Evolutionary conservation across 495 filamentous ascomycete genomes (phyloP).

Genomic region (Aspergillus bertholletiae): DNA sequence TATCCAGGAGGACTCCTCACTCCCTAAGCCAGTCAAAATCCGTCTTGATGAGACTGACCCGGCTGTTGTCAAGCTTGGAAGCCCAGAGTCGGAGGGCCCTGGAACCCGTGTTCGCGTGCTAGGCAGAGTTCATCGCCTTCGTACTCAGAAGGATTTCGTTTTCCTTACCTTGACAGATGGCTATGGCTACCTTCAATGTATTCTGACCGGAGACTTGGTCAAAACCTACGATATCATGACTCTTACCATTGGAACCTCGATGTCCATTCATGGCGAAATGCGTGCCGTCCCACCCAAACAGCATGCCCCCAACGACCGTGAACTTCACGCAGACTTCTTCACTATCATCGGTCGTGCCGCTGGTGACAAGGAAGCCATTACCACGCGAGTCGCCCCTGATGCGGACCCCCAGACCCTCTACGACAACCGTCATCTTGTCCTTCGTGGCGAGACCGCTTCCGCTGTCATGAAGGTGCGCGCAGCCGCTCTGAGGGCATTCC

Average conservation of each 20-base stretch:
- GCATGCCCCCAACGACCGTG: conserved; percentile 80
- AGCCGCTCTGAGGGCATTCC: conserved; percentile 79
- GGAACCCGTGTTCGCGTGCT: conserved; percentile 79
- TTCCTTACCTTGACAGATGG: conserved; percentile 89
- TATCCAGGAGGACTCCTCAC: conserved; percentile 73
- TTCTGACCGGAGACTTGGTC: conserved; percentile 77
- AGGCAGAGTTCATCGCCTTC: conserved; percentile 81
- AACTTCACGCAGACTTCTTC: conserved; percentile 94
- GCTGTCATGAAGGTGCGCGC: conserved; percentile 90
- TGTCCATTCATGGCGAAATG: conserved; percentile 87
- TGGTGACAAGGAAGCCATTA: conserved; percentile 89
- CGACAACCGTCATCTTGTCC: conserved; percentile 86
- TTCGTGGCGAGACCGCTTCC: conserved; percentile 84
- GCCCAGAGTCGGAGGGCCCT: conserved; percentile 45
- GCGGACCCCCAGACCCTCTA: conserved; percentile 78
- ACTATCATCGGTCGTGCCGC: conserved; percentile 80
- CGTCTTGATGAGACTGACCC: conserved; percentile 64
- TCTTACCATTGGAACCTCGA: conserved; percentile 83
- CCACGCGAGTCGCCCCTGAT: conserved; percentile 78
- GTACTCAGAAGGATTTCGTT: conserved; percentile 79
- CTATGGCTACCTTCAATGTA: conserved; percentile 85
- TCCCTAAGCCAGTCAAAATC: conserved; percentile 75
- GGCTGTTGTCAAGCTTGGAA: conserved; percentile 57
- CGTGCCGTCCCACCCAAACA: conserved; percentile 73
- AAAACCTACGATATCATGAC: conserved; percentile 91